Percentiles rank a stretch among this genome's conserved stretches.
Conservation (phyloP, 768 basidiomycete species). For the Nidularia sp. region DNA sequence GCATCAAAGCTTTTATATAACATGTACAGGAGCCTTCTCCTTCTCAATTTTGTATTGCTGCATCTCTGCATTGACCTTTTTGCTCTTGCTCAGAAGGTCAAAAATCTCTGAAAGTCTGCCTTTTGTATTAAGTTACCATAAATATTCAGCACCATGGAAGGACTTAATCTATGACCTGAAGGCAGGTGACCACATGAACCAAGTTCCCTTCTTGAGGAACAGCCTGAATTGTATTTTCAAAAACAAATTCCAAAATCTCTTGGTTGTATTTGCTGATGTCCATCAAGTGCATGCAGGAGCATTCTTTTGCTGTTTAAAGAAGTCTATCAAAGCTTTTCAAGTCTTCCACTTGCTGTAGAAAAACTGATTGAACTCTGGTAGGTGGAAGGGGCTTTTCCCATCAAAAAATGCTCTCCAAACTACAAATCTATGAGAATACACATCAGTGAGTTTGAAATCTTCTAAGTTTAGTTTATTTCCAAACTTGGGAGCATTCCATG, state of each 20-base stretch:
- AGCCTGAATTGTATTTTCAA: background rate
- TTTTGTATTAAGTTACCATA: too few species aligned
- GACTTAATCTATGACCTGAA: background rate
- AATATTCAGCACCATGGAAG: background rate
- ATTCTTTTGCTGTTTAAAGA: background rate
- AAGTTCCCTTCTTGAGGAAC: background rate
- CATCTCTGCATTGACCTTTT: background rate
- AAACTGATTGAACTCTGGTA: background rate
- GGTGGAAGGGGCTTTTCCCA: background rate
- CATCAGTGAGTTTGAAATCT: background rate
- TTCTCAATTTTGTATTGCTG: background rate
- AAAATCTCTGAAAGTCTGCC: background rate
- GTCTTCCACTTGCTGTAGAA: background rate
- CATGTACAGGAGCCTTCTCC: background rate
- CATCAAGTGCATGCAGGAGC: background rate
- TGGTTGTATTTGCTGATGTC: background rate
- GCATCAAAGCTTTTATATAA: background rate
- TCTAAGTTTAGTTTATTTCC: background rate
- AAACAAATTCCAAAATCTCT: background rate
- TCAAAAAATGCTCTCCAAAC: background rate
- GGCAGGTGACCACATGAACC: background rate
- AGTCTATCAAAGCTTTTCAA: background rate
- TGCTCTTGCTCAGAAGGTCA: background rate
- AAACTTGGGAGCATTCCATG: background rate
- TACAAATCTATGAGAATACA: background rate